Evolutionary conservation across 176 grass and related monocot genomes (phyloP), one percentile per base, ranked within the genome.

Genomic region (Oryza australiensis): DNA sequence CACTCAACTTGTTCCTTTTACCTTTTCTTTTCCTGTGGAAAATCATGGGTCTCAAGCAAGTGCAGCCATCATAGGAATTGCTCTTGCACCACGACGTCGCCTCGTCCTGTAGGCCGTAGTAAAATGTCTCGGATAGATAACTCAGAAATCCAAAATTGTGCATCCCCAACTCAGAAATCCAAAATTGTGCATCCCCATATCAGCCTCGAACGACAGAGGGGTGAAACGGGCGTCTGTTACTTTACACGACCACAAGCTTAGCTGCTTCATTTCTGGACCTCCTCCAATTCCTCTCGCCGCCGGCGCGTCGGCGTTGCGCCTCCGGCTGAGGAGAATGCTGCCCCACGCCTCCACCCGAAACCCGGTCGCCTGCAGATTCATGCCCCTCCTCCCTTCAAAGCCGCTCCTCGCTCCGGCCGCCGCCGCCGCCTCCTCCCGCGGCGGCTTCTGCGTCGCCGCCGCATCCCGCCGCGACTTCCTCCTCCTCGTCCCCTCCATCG

Each of bases 401-500:
- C 55, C 75, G 64, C 65, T 66, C 1, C 72, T 46, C 63, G 9
- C 74, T 26, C 35, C 83, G 41, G 5, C 83, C 49, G 26, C 76
- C 46, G 48, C 48, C 16, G 77, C 77, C 24, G 73, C 84, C 7
- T 64, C 88, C 26, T 51, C 87, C 57, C 87, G 85, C 29, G 72
- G 76, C 15, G 28, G 15, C 41, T 15, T 87, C 75, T 68, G 68
- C 65, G 35, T 14, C 51, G 73, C 68, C 16, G 85, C 77, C 28
- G 76, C 85, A 12, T 70, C 72, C 5, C 88, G 95, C 46, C 89
- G 94, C 67, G 69, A 85, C 65, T 78, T 95, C 37, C 85, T 98
- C 37, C 73, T 98, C 55, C 90, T 94, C 59, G 67, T 91, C 64
- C 92, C 93, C 13, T 92, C 90, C 42, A 77, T 93, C 26, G 89